Evolutionary conservation across 2,329 filamentous ascomycete genomes (phyloP), one percentile per base, ranked within the genome.

Genomic region (Rhinocladiella similis): DNA sequence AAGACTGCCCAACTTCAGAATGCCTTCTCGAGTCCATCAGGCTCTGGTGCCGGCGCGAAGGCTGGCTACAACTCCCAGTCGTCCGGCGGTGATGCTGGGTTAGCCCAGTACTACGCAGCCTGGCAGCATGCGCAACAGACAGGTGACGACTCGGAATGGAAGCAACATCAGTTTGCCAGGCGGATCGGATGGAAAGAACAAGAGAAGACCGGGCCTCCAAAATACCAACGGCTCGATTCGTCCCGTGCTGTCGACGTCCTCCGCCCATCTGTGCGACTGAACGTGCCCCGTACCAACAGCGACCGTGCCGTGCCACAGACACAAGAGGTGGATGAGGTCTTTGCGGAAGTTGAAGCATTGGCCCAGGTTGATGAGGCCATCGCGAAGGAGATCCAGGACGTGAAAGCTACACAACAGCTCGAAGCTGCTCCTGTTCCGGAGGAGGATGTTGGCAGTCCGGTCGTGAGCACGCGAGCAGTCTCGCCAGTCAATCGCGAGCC

Each of bases 101-200:
- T 97, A 80, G 91, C 92, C 61, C 91, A 90, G 66, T 97, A 96
- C 75, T 95, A 91, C 68, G 91, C 94, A 72, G 90, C 91, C 53
- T 89, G 94, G 78, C 91, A 93, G 73, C 88, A 89, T 71, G 83
- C 87, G 62, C 86, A 93, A 71, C 81, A 80, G 57, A 80, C 81
- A 48, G 87, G 80, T 36, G 76, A 86, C 47, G 88, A 91, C 49
- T 85, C 88, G 64, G 92, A 97, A 71, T 96, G 91, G 91, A 87
- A 87, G 42, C 91, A 96, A 71, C 95, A 91, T 68, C 89, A 96
- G 72, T 92, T 95, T 71, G 88, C 88, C 54, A 88, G 91, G 73
- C 83, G 87, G 62, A 90, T 97, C 66, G 92, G 94, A 70, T 96
- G 92, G 90, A 92, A 94, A 78, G 80, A 73, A 3, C 68, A 73